A percentile compares a stretch with the other conserved stretches of the same genome.
Conservation (phyloP, 257 asterid genomes). For the Scutellaria baicalensis region DNA sequence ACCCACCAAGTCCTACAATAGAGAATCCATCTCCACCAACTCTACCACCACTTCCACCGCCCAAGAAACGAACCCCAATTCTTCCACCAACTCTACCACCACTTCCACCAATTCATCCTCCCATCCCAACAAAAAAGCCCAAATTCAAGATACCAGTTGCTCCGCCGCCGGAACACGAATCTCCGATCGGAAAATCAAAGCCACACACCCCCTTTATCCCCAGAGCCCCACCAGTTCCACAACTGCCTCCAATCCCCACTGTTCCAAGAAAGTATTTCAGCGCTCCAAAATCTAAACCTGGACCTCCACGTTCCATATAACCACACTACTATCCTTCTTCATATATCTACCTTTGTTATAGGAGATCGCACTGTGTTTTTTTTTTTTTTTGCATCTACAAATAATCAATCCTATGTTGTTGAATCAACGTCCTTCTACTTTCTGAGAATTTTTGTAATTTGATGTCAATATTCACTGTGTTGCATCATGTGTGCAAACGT, state of each 20-base stretch:
- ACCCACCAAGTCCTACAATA: neutral
- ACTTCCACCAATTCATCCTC: neutral
- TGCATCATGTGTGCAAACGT: neutral
- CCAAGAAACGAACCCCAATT: neutral
- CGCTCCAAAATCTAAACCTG: conserved; percentile 23
- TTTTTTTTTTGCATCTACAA: neutral
- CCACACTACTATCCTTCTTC: neutral
- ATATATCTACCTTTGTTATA: neutral
- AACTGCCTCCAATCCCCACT: conserved; percentile 35
- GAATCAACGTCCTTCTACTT: neutral
- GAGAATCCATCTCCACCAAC: conserved; percentile 12
- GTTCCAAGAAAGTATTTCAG: conserved; percentile 45
- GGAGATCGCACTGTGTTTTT: neutral
- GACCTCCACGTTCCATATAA: conserved; percentile 12
- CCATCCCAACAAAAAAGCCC: neutral
- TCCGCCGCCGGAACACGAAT: neutral
- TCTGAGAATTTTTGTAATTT: neutral
- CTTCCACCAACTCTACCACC: neutral
- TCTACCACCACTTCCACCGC: neutral
- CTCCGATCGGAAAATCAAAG: conserved; percentile 17
- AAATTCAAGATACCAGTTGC: neutral
- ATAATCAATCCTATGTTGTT: neutral
- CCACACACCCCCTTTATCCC: conserved; percentile 39
- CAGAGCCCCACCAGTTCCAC: conserved; percentile 54
- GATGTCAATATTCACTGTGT: conserved; percentile 8